These are phyloP conservation scores for Ophiostoma angusticollis DNA, from an alignment of 2,329 filamentous ascomycete genomes.

Conservation along the genomic window DNA sequence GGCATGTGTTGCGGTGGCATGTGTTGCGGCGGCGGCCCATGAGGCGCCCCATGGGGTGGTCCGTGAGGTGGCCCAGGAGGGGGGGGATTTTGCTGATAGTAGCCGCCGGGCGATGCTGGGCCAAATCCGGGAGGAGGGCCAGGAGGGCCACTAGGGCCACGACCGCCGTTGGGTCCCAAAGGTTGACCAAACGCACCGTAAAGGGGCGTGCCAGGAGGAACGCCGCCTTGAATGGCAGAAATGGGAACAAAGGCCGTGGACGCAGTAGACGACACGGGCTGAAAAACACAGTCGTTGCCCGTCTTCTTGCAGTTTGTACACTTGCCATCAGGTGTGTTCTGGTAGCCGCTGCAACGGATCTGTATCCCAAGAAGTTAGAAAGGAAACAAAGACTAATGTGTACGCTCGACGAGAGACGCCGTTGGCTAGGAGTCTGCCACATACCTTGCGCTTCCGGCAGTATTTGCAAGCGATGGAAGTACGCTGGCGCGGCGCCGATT, in stretches of 20 bases:
- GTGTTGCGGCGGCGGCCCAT: conserved; percentile 8
- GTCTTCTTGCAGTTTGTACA: conserved; percentile 50
- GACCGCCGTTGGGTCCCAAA: conserved; percentile 19
- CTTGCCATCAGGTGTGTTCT: conserved; percentile 44
- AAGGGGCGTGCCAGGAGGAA: conserved; percentile 42
- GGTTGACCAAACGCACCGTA: conserved; percentile 47
- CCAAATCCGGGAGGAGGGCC: conserved; percentile 12
- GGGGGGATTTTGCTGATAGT: conserved; percentile 7
- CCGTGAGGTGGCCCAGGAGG: conserved; percentile 5
- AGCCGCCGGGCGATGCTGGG: conserved; percentile 14
- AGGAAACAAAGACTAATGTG: background rate
- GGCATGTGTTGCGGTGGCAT: conserved; percentile 9
- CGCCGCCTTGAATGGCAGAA: conserved; percentile 43
- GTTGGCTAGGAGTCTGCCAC: conserved; percentile 4
- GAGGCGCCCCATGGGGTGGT: background rate
- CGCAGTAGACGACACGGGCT: conserved; percentile 40
- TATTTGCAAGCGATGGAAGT: conserved; percentile 49
- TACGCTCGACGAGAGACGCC: too few species aligned
- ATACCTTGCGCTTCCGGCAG: conserved; percentile 48
- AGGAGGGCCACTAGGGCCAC: conserved; percentile 7
- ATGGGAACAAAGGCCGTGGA: conserved; percentile 47
- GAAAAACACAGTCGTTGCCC: conserved; percentile 49
- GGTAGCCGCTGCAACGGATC: conserved; percentile 50
- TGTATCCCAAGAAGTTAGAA: conserved; percentile 16
- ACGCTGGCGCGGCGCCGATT: conserved; percentile 43